Base-by-base conservation (phyloP, 768 basidiomycete species). In the Suillus hirtellus region DNA sequence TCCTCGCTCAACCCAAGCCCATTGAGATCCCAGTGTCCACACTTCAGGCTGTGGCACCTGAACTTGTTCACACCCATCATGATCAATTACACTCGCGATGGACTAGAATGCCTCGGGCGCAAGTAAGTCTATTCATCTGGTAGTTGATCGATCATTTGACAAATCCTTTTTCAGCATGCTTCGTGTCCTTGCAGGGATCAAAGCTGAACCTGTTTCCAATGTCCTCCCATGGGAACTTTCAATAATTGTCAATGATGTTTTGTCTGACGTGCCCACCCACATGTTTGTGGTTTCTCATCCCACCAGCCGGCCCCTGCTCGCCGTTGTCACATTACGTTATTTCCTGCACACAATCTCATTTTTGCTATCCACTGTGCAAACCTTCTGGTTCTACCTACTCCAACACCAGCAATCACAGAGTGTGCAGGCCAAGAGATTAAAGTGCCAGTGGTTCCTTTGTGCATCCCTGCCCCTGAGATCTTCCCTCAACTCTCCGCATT, bases 391-490 rank as follows among this genome's bases (percentile, higher is more conserved):
- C 64, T 74, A 0, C 69, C 75, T 0, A 4, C 53, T 0, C 67
- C 72, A 2, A 40, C 60, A 11, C 60, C 75, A 11, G 17, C 17
- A 10, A 43, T 60, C 35, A 69, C 68, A 0, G 66, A 63, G 0
- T 17, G 19, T 0, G 19, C 62, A 2, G 75, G 74, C 8, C 66
- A 71, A 12, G 68, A 67, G 2, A 38, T 74, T 0, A 64, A 67
- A 1, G 34, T 93, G 5, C 91, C 92, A 24, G 84, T 93, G 19
- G 79, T 92, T 14, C 87, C 86, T 2, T 75, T 94, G 67, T 79
- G 84, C 46, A 80, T 94, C 14, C 92, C 92, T 2, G 87, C 89
- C 2, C 85, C 89, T 0, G 81, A 83, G 2, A 85, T 89, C 0
- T 93, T 92, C 76, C 76, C 84, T 10, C 74, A 86, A 35, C 79